Evolutionary conservation across 2,329 filamentous ascomycete species (phyloP).

Genomic region (Davidsoniella virescens): DNA sequence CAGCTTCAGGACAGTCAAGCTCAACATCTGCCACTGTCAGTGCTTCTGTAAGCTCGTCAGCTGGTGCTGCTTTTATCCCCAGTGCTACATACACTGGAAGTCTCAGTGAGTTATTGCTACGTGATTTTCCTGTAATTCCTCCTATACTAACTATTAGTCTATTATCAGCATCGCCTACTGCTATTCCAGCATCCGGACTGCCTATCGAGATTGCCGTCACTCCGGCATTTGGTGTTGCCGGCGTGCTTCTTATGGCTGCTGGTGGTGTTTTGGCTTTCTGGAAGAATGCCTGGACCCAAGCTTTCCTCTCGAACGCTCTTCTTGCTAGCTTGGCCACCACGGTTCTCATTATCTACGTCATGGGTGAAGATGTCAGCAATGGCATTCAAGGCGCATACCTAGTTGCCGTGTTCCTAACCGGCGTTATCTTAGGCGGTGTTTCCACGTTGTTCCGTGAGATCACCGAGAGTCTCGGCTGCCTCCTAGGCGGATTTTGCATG

Average conservation of each 20-base stretch:
- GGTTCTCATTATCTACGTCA: conserved; percentile 77
- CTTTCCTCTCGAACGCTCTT: conserved; percentile 65
- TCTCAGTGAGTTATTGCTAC: neutral
- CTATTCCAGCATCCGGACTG: neutral
- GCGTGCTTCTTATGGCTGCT: conserved; percentile 55
- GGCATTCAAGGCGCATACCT: conserved; percentile 77
- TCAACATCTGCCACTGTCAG: neutral
- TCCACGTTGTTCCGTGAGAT: conserved; percentile 70
- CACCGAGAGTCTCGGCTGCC: conserved; percentile 63
- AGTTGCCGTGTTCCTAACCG: conserved; percentile 58
- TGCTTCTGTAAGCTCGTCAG: neutral
- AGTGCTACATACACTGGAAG: conserved; percentile 4
- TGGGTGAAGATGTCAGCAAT: conserved; percentile 58
- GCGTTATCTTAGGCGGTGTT: conserved; percentile 54
- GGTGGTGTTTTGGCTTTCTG: conserved; percentile 59
- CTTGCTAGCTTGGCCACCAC: conserved; percentile 57
- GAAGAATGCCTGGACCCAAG: conserved; percentile 63
- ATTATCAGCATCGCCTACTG: neutral
- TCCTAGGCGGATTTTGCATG: conserved; percentile 72
- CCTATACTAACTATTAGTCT: neutral
- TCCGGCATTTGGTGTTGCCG: conserved; percentile 65
- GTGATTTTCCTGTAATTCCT: neutral
- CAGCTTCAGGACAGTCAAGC: neutral
- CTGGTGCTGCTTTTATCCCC: neutral
- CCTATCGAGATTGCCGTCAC: conserved; percentile 62